A percentile compares a stretch with the other conserved stretches of the same genome.
These are phyloP conservation scores for Penicillium paxilli DNA, from an alignment of 495 filamentous ascomycete species.

Conservation along the genomic window DNA sequence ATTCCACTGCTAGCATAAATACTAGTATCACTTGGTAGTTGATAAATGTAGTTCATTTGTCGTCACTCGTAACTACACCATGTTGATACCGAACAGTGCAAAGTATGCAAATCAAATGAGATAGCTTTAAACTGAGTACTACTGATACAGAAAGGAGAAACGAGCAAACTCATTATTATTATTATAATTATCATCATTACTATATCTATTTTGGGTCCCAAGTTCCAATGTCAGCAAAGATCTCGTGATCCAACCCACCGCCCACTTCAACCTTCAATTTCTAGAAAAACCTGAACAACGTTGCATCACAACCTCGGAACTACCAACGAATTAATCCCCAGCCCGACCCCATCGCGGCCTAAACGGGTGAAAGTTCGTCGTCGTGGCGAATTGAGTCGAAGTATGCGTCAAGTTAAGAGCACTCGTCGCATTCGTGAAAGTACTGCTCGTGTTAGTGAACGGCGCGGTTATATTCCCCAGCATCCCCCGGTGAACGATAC, in stretches of 20 bases:
- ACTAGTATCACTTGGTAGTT: too few species aligned
- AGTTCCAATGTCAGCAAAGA: too few species aligned
- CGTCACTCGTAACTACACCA: too few species aligned
- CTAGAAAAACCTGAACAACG: too few species aligned
- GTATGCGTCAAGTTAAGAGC: constrained; percentile 5
- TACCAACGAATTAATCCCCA: neutral
- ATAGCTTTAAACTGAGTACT: too few species aligned
- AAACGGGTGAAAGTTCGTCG: neutral
- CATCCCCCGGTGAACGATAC: constrained; percentile 13
- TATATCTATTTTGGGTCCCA: too few species aligned
- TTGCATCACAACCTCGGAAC: neutral
- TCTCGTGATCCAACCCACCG: too few species aligned
- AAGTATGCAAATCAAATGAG: too few species aligned
- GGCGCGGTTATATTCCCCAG: constrained; percentile 13
- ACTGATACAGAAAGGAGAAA: neutral
- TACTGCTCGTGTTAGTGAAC: constrained; percentile 19
- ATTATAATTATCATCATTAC: too few species aligned
- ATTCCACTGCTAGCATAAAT: too few species aligned
- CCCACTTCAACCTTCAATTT: neutral
- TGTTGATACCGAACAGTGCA: too few species aligned
- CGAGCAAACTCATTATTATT: neutral
- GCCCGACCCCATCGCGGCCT: neutral
- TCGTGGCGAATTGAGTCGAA: neutral
- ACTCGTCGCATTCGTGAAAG: constrained; percentile 16
- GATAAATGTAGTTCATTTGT: too few species aligned